phyloP scores from a whole-genome alignment of 345 rosid species.

The Microthlaspi erraticum region DNA sequence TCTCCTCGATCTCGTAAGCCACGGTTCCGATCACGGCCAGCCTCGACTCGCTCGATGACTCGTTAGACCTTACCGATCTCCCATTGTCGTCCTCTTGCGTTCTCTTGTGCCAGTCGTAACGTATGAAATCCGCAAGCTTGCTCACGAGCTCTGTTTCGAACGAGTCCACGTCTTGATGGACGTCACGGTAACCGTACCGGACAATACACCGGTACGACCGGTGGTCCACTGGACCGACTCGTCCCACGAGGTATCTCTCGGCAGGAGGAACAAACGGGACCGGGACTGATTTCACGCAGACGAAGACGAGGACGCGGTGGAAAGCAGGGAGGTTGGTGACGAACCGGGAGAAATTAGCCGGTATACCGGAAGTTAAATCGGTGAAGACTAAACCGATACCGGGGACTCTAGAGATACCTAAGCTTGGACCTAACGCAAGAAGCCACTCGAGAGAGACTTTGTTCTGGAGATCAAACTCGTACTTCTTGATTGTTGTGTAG shows the following conservation, averaged over 20 bases:
- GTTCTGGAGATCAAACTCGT: constrained; percentile 94
- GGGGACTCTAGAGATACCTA: constrained; percentile 90
- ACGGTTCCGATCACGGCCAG: constrained; percentile 81
- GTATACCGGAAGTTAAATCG: constrained; percentile 92
- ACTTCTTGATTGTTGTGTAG: constrained; percentile 87
- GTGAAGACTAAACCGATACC: constrained; percentile 96
- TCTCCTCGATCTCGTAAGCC: constrained; percentile 67
- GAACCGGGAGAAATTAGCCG: constrained; percentile 96
- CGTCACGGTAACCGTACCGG: constrained; percentile 94
- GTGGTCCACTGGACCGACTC: constrained; percentile 87
- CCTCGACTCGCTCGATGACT: constrained; percentile 67
- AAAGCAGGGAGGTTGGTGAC: constrained; percentile 99
- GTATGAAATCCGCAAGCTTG: constrained; percentile 73
- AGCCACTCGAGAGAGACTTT: constrained; percentile 99
- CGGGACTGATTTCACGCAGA: constrained; percentile 93
- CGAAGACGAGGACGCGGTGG: constrained; percentile 87
- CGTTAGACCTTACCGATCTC: constrained; percentile 49
- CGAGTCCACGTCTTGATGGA: constrained; percentile 89
- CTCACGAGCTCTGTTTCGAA: constrained; percentile 80
- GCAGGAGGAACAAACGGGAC: constrained; percentile 89
- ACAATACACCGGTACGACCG: constrained; percentile 91
- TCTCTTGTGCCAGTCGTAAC: constrained; percentile 65
- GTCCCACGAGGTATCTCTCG: constrained; percentile 93
- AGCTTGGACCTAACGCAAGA: constrained; percentile 87
- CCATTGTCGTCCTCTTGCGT: constrained; percentile 48